Conservation (phyloP, 169 alveolate species). For the Plasmodium gaboni region DNA sequence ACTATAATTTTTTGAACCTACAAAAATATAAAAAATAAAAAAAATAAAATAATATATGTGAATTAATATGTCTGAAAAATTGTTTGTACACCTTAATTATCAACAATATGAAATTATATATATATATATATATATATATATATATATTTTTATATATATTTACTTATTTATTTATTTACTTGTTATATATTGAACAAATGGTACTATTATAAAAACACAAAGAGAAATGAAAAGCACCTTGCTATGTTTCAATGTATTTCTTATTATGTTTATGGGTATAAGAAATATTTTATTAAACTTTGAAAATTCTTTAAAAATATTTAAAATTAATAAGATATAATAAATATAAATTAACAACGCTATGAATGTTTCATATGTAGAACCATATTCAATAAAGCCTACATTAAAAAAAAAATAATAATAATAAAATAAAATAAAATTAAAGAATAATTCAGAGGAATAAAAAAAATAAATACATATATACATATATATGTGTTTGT, state of each 20-base stretch:
- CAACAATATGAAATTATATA: not conserved
- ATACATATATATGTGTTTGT: not conserved
- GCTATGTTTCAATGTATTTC: constrained; percentile 15
- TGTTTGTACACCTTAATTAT: no score
- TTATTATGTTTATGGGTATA: constrained; percentile 35
- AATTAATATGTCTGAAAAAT: not conserved
- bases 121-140: constrained; percentile 10
- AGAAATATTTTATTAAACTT: constrained; percentile 9
- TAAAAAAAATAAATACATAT: not conserved
- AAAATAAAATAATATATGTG: not conserved
- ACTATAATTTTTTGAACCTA: constrained; percentile 9
- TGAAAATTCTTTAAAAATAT: constrained; percentile 4
- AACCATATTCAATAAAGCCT: constrained; percentile 27
- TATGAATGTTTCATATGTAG: constrained; percentile 9
- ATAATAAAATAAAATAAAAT: not conserved
- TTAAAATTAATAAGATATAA: constrained; percentile 27
- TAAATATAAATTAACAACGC: constrained; percentile 24
- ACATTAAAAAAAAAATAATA: not conserved
- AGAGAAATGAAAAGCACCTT: constrained; percentile 22
- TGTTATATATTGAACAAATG: constrained; percentile 30
- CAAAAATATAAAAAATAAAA: not conserved
- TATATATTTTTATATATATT: not conserved
- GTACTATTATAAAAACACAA: constrained; percentile 12
- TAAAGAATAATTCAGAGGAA: not conserved
- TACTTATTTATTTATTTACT: constrained; percentile 8